Evolutionary conservation across 2,329 filamentous ascomycete species (phyloP).

Genomic region (Raffaelea arxii): DNA sequence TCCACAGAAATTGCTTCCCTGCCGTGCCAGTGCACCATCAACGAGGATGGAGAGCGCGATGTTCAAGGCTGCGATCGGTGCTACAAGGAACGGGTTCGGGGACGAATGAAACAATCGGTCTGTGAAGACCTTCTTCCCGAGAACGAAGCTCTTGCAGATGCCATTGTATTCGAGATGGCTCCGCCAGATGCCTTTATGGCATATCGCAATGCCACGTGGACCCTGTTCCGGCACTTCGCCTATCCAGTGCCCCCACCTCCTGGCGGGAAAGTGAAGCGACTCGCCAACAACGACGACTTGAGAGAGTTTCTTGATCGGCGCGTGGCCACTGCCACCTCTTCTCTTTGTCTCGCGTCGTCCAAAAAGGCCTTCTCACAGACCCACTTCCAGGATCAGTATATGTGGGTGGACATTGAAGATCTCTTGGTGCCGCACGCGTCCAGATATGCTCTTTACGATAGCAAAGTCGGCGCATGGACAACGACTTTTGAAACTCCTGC

Average conservation of each 20-base stretch:
- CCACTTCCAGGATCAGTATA: constrained; percentile 32
- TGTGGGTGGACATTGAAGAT: constrained; percentile 29
- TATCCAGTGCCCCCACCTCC: not conserved
- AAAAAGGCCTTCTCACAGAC: constrained; percentile 21
- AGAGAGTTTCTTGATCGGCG: not conserved
- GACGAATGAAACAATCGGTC: constrained; percentile 23
- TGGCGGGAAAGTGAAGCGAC: not conserved
- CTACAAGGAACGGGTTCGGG: constrained; percentile 17
- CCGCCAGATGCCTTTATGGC: constrained; percentile 22
- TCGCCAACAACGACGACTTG: constrained; percentile 11
- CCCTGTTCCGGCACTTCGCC: constrained; percentile 21
- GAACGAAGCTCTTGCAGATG: constrained; percentile 19
- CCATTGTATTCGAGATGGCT: constrained; percentile 30
- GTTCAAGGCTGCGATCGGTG: constrained; percentile 25
- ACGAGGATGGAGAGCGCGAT: constrained; percentile 15
- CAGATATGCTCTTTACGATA: constrained; percentile 38
- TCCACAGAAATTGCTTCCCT: constrained; percentile 20
- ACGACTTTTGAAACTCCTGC: constrained; percentile 17
- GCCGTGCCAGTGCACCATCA: constrained; percentile 21
- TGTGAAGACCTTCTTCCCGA: constrained; percentile 31
- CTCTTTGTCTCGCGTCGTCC: constrained; percentile 2
- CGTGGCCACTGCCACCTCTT: not conserved
- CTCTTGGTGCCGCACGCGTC: constrained; percentile 38
- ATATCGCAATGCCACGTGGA: constrained; percentile 33
- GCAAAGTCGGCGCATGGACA: constrained; percentile 26